Evolutionary conservation across 176 grass and related monocot genomes (phyloP).

Genomic region (Musa acuminata): DNA sequence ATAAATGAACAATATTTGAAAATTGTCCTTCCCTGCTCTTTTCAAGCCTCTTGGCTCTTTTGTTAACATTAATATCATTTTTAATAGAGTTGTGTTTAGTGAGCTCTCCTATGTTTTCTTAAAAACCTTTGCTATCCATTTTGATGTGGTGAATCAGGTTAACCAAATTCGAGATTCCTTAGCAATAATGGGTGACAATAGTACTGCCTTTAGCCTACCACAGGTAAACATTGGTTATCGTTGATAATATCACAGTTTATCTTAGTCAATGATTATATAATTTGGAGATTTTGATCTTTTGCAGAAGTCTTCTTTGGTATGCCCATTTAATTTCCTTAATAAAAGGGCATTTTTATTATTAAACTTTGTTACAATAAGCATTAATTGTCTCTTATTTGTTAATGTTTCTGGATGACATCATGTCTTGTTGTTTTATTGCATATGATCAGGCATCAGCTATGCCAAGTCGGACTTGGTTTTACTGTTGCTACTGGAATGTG

Average conservation of each 20-base stretch:
- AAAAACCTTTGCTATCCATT: constrained; percentile 5
- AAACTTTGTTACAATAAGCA: too few species aligned
- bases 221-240: constrained; percentile 40
- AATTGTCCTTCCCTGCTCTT: not conserved
- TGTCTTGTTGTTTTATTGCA: not conserved
- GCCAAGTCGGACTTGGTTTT: not conserved
- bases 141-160: constrained; percentile 43
- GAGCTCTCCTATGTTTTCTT: not conserved
- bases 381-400: too few species aligned
- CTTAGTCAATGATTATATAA: not conserved
- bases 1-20: constrained; percentile 19
- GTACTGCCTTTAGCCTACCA: constrained; percentile 89
- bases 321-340: not conserved
- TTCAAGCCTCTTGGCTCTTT: too few species aligned
- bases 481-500: too few species aligned
- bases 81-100: too few species aligned
- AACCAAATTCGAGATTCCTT: constrained; percentile 93
- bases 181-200: constrained; percentile 81
- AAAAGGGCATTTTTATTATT: not conserved
- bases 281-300: not conserved
- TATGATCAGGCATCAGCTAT: not conserved
- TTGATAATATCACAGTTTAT: not conserved
- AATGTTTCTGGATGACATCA: too few species aligned
- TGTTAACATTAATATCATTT: too few species aligned
- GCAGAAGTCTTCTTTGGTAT: not conserved